These are phyloP conservation scores for Macroventuria anomochaeta DNA, from an alignment of 2,329 filamentous ascomycete species.

Conservation along the genomic window DNA sequence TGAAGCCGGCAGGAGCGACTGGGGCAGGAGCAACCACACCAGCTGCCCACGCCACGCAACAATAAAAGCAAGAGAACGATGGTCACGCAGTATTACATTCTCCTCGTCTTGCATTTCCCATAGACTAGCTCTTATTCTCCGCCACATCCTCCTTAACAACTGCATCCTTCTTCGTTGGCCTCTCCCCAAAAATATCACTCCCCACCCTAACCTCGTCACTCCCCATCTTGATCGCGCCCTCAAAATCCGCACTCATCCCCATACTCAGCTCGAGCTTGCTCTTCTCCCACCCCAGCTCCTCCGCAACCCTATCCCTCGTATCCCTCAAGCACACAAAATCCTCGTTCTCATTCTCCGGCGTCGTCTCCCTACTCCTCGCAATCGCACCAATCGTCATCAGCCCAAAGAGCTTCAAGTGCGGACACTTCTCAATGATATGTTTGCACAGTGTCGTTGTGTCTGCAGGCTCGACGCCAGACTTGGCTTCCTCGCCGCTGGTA, in stretches of 20 bases:
- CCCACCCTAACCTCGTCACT: conserved; percentile 91
- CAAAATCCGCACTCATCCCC: conserved; percentile 98
- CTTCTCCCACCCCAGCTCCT: conserved; percentile 63
- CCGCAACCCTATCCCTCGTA: conserved; percentile 72
- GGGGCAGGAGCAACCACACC: too few species aligned
- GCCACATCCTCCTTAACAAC: conserved; percentile 60
- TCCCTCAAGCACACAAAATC: conserved; percentile 77
- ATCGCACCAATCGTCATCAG: conserved; percentile 98
- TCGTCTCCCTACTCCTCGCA: conserved; percentile 76
- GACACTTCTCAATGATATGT: conserved; percentile 73
- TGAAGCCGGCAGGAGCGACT: neutral
- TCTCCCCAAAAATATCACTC: conserved; percentile 88
- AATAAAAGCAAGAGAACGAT: too few species aligned
- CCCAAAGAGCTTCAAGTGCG: conserved; percentile 75
- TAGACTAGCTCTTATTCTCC: conserved; percentile 22
- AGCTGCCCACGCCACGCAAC: too few species aligned
- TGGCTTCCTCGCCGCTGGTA: conserved; percentile 85
- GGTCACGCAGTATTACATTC: too few species aligned
- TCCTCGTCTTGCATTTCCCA: neutral
- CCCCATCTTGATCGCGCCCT: conserved; percentile 81
- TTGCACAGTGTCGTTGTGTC: conserved; percentile 70
- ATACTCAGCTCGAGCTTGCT: conserved; percentile 86
- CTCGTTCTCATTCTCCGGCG: conserved; percentile 82
- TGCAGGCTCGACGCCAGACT: conserved; percentile 79
- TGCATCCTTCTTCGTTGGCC: conserved; percentile 80